Conservation (phyloP, 768 basidiomycete genomes). For the Coprinopsis strossmayeri region DNA sequence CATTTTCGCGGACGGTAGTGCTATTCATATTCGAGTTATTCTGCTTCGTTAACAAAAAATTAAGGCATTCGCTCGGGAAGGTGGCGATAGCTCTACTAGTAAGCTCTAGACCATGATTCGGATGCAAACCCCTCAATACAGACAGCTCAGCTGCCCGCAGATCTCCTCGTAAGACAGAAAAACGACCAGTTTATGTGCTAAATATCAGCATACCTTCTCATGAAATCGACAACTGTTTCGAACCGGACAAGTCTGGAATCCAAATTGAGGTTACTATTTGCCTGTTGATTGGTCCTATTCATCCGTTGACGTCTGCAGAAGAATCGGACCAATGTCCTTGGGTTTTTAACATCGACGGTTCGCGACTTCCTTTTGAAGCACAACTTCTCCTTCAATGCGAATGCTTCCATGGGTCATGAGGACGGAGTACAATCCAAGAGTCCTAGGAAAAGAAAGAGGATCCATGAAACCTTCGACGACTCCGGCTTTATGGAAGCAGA, state of each 20-base stretch:
- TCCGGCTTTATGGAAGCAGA: conserved; percentile 28
- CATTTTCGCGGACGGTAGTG: conserved; percentile 72
- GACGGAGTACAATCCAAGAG: conserved; percentile 12
- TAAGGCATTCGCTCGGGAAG: conserved; percentile 49
- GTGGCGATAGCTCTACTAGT: conserved; percentile 48
- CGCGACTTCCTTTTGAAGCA: conserved; percentile 59
- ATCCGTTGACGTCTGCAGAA: conserved; percentile 20
- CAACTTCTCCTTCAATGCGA: conserved; percentile 33
- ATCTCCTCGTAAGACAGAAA: conserved; percentile 75
- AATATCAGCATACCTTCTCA: conserved; percentile 61
- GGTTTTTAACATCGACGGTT: conserved; percentile 53
- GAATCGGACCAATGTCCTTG: conserved; percentile 51
- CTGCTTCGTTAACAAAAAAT: too few species aligned
- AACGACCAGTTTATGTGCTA: conserved; percentile 78
- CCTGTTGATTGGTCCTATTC: conserved; percentile 7
- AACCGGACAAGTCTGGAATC: conserved; percentile 67
- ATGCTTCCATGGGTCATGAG: conserved; percentile 17
- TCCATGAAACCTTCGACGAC: conserved; percentile 21
- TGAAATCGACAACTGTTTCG: conserved; percentile 71
- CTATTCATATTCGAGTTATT: too few species aligned
- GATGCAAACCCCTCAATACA: conserved; percentile 2
- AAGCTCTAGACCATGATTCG: conserved; percentile 12
- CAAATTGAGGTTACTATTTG: conserved; percentile 51
- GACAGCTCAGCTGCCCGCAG: conserved; percentile 45
- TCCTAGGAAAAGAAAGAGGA: conserved; percentile 48